Evolutionary conservation across 2,329 filamentous ascomycete species (phyloP), one percentile per base, ranked within the genome.

Genomic region (Epichloe typhina): DNA sequence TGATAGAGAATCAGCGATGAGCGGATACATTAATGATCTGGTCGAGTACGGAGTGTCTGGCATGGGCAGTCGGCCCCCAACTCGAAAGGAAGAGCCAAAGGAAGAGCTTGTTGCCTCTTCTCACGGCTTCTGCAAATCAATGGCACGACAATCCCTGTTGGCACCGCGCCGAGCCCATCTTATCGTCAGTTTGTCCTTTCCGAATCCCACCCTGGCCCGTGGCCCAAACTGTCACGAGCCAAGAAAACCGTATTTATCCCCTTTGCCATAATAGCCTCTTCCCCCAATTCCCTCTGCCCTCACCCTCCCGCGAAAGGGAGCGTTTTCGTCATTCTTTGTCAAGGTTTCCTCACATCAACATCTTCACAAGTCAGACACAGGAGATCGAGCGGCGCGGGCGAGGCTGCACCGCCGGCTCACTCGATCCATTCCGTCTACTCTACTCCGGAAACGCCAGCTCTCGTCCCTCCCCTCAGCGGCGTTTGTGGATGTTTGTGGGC

Each of bases 241-340:
- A 39, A 39, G 40, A 47, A 50, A 26, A 36, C 39, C 48, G 39
- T 50, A 47, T 53, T 44, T 40, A 26, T 44, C 44, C 47, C 21
- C 40, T 47, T 48, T 46, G 38, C 48, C 48, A 45, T 53, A 7
- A 0, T 31, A 9, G 31, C 31, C 42, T 39, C 11, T 19, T 39
- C 3, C 6, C 6, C 43, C 38, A n/a, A 46, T 35, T 51, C 19
- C 39, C 26, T 40, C 33, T 44, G 26, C 31, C 40, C 39, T 23
- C 39, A 26, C 37, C 40, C 39, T 23, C 39, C 36, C 17, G 39
- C 7, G 5, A 21, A 21, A 36, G 26, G 39, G 38, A 35, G 50
- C 40, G 40, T 51, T 33, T 17, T 17, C 45, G 26, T 38, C 31
- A 17, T 46, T 38, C 35, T 46, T 46, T 46, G 45, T 46, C 45